These are phyloP conservation scores for Saccharomycopsis capsularis DNA, from an alignment of 805 yeast species.

Conservation along the genomic window DNA sequence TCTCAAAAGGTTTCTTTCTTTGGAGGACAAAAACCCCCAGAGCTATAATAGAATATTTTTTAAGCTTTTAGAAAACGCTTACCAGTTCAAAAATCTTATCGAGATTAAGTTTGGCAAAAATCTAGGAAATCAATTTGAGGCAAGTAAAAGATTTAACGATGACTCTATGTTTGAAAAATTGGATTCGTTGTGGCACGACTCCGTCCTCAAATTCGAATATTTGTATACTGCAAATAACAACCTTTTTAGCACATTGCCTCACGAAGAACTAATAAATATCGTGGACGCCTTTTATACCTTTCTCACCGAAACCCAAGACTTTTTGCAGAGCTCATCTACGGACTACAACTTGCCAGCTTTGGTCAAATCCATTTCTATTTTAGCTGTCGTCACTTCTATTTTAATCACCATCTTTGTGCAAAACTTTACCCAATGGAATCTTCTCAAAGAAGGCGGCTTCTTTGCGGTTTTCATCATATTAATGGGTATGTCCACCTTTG, in stretches of 20 bases:
- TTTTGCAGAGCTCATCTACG: conserved; percentile 56
- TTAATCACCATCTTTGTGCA: neutral
- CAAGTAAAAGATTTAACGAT: neutral
- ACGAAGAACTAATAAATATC: neutral
- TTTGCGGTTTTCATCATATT: conserved; percentile 27
- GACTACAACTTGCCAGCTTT: conserved; percentile 59
- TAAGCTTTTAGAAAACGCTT: conserved; percentile 47
- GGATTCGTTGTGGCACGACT: conserved; percentile 20
- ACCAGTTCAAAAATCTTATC: conserved; percentile 46
- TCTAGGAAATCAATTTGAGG: conserved; percentile 19
- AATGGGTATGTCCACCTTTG: conserved; percentile 58
- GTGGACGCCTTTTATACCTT: conserved; percentile 29
- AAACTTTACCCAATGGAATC: neutral
- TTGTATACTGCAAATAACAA: neutral
- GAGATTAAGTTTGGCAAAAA: conserved; percentile 33
- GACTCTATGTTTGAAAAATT: conserved; percentile 18
- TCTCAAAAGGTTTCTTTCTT: conserved; percentile 46
- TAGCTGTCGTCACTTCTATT: conserved; percentile 10
- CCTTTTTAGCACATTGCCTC: neutral
- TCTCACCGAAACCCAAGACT: conserved; percentile 42
- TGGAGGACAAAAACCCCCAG: conserved; percentile 28
- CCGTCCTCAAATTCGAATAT: conserved; percentile 11
- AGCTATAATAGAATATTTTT: conserved; percentile 2
- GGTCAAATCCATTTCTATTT: conserved; percentile 23
- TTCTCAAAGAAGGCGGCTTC: conserved; percentile 17